phyloP scores from a whole-genome alignment of 2,329 filamentous ascomycete species.

The Lecanosticta acicola region DNA sequence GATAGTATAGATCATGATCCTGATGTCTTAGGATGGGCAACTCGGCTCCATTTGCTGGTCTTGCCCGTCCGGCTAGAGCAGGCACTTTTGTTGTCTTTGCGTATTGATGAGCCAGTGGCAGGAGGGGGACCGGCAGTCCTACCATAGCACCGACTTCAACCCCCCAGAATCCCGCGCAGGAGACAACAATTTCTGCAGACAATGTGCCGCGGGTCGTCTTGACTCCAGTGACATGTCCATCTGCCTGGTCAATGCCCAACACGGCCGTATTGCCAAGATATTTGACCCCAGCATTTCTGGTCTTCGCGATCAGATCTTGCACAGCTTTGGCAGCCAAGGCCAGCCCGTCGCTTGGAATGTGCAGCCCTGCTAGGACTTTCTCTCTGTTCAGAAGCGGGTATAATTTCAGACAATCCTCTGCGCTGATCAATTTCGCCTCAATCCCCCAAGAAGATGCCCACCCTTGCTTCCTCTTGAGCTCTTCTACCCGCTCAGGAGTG shows the following conservation, averaged over 20 bases:
- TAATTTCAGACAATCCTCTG: constrained; percentile 48
- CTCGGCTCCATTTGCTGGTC: constrained; percentile 45
- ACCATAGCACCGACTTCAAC: constrained; percentile 60
- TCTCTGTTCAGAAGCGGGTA: constrained; percentile 50
- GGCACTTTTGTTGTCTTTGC: constrained; percentile 55
- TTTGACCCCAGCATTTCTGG: constrained; percentile 51
- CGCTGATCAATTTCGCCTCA: constrained; percentile 47
- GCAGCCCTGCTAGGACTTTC: constrained; percentile 51
- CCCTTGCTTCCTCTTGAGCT: constrained; percentile 58
- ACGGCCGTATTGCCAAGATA: constrained; percentile 55
- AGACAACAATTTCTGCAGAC: constrained; percentile 56
- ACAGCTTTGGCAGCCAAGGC: constrained; percentile 58
- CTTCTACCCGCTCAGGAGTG: constrained; percentile 53
- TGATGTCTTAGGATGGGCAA: constrained; percentile 59
- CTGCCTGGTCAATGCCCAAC: constrained; percentile 49
- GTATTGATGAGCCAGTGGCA: constrained; percentile 60
- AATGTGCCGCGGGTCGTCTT: constrained; percentile 45
- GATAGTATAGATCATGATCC: constrained; percentile 59
- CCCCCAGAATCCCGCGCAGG: constrained; percentile 62
- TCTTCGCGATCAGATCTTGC: constrained; percentile 55
- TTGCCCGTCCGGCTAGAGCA: constrained; percentile 39
- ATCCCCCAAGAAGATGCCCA: constrained; percentile 58
- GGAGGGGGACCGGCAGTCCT: constrained; percentile 52
- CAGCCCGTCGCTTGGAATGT: constrained; percentile 57
- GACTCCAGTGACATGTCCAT: constrained; percentile 53